A percentile compares a stretch with the other conserved stretches of the same genome.
Evolutionary conservation across 2,329 filamentous ascomycete species (phyloP).

Genomic region (Neophaeococcomyces mojaviensis): DNA sequence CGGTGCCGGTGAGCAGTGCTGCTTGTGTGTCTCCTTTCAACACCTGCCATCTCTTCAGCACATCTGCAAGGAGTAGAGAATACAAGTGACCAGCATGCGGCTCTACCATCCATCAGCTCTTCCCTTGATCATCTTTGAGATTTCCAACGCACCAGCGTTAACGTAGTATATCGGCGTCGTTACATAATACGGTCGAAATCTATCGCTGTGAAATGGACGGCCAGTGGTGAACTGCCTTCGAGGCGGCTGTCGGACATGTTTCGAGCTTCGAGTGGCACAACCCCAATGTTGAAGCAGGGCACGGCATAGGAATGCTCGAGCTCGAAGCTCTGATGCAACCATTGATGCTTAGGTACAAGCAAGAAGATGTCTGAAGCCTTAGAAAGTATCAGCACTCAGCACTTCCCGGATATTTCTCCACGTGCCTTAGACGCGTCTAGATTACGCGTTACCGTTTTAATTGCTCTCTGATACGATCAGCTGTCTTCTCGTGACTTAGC

Average conservation of each 20-base stretch:
- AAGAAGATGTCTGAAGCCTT: not conserved
- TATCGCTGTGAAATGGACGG: not conserved
- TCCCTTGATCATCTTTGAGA: not conserved
- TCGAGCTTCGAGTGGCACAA: not conserved
- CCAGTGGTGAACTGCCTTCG: not conserved
- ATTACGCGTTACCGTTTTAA: no score
- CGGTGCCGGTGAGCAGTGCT: slow-evolving; percentile 80
- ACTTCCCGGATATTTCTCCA: no score
- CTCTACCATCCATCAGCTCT: slow-evolving; percentile 44
- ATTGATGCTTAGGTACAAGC: not conserved
- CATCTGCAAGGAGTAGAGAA: slow-evolving; percentile 82
- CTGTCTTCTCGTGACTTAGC: no score
- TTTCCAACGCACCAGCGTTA: slow-evolving; percentile 63
- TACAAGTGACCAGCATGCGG: slow-evolving; percentile 95
- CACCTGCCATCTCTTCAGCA: slow-evolving; percentile 83
- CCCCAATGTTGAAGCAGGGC: not conserved
- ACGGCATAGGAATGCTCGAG: slow-evolving; percentile 5
- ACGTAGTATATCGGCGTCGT: slow-evolving; percentile 99
- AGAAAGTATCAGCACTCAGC: no score
- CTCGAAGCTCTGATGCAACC: slow-evolving; percentile 2
- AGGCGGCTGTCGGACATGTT: slow-evolving; percentile 25
- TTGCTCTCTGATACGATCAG: no score
- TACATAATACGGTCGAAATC: slow-evolving; percentile 67
- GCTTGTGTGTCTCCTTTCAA: slow-evolving; percentile 61
- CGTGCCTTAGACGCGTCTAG: no score